These are phyloP conservation scores for Amaranthus tricolor DNA, from an alignment of 179 eudicot genomes.

Conservation along the genomic window DNA sequence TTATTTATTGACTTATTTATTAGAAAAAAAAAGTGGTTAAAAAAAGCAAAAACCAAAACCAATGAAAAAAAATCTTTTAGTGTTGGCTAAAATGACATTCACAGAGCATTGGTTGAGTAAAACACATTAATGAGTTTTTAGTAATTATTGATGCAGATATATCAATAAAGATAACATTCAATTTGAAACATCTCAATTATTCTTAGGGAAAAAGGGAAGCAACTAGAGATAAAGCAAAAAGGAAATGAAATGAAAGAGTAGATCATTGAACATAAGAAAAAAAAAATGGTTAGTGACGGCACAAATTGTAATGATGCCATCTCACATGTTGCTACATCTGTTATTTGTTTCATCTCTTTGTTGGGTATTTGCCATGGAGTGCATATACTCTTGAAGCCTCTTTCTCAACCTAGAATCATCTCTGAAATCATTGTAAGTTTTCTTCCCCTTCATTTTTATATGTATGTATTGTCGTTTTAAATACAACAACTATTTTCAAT, in stretches of 20 bases:
- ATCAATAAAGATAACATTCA: not conserved
- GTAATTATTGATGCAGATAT: not conserved
- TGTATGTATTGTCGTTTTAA: no score
- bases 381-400: slow-evolving; percentile 51
- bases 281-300: slow-evolving; percentile 1
- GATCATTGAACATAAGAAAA: not conserved
- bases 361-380: slow-evolving; percentile 55
- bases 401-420: slow-evolving; percentile 75
- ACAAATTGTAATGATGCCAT: slow-evolving; percentile 23
- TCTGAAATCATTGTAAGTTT: slow-evolving; percentile 65
- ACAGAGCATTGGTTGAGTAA: no score
- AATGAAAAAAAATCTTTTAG: no score
- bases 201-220: not conserved
- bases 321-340: slow-evolving; percentile 47
- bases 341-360: slow-evolving; percentile 46
- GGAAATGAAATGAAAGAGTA: not conserved
- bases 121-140: not conserved
- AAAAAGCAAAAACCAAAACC: no score
- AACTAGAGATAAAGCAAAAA: not conserved
- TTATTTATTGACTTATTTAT: no score
- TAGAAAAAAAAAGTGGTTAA: no score
- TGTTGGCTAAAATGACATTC: no score
- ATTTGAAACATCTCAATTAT: not conserved
- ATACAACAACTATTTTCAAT: no score
- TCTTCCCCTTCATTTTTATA: not conserved